Evolutionary conservation across 2,329 filamentous ascomycete species (phyloP), one percentile per base, ranked within the genome.

Genomic region (Cercospora sesami): DNA sequence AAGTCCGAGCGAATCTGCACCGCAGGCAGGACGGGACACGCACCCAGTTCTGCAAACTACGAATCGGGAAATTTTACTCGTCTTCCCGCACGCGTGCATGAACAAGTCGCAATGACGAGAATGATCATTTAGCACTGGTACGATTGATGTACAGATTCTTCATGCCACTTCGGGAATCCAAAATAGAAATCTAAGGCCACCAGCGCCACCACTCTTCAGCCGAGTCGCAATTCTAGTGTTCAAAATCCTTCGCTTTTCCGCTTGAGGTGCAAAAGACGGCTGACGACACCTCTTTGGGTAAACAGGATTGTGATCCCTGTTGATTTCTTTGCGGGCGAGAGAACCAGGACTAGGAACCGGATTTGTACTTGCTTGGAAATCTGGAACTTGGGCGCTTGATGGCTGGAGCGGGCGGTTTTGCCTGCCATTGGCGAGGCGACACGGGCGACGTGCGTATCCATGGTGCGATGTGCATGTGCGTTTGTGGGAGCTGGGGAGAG

Each of bases 1-100:
- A n/a, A 51, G 28, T 28, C 18, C 33, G 26, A 23, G 42, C 62
- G 58, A 63, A 26, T 12, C 65, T 68, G 58, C 58, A 61, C 26
- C 60, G 57, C 58, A 64, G 57, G 57, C 58, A 64, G 57, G 8
- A 30, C 16, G 28, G 33, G 55, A 51, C 39, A 30, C 57, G n/a
- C 28, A 63, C 60, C 48, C 23, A 28, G 23, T 55, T 28, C 48
- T 23, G 21, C 48, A 23, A n/a, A 42, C 16, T 42, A 42, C 36
- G 36, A 42, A 42, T 42, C 36, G 36, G 36, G 36, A n/a, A n/a
- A 42, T 42, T n/a, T 42, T 42, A 16, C 36, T 42, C 36, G 5
- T 42, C 36, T 42, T 16, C 36, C 36, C 36, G 36, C 36, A 42
- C 36, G 36, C 21, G 14, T 26, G 26, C 48, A 55, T 28, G 14